A percentile compares a stretch with the other conserved stretches of the same genome.
phyloP scores from a whole-genome alignment of 1,284 basidiomycete genomes.

The Apiotrichum porosum region DNA sequence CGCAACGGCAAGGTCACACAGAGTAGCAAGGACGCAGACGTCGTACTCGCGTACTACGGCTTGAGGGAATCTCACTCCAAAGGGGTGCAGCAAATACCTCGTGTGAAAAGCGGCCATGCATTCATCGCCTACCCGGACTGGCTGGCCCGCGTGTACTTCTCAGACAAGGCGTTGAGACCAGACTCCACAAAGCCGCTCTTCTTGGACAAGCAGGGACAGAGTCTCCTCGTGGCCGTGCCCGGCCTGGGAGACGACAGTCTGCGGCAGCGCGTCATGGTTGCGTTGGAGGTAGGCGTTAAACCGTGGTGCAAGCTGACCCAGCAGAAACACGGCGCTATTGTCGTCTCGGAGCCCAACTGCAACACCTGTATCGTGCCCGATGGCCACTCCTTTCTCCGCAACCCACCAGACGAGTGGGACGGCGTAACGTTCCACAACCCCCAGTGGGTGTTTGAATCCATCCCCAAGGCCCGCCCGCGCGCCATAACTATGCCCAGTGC shows the following conservation, averaged over 20 bases:
- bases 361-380: constrained; percentile 10
- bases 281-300: constrained; percentile 13
- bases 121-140: constrained; percentile 16
- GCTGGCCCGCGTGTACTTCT: constrained; percentile 21
- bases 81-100: no score
- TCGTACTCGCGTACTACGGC: constrained; percentile 8
- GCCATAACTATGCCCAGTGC: background rate
- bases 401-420: background rate
- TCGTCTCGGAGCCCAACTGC: constrained; percentile 8
- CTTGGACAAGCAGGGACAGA: background rate
- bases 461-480: background rate
- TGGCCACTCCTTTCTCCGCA: constrained; percentile 4
- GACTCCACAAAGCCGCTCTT: background rate
- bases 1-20: background rate
- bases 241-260: constrained; percentile 2
- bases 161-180: constrained; percentile 3
- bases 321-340: constrained; percentile 18
- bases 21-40: background rate
- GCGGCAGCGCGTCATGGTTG: constrained; percentile 9
- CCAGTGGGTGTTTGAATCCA: background rate
- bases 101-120: background rate
- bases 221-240: constrained; percentile 7
- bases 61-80: no score
- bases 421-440: background rate
- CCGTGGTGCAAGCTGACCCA: background rate